Evolutionary conservation across 169 alveolate genomes (phyloP).

Genomic region (Plasmodium vivax): DNA sequence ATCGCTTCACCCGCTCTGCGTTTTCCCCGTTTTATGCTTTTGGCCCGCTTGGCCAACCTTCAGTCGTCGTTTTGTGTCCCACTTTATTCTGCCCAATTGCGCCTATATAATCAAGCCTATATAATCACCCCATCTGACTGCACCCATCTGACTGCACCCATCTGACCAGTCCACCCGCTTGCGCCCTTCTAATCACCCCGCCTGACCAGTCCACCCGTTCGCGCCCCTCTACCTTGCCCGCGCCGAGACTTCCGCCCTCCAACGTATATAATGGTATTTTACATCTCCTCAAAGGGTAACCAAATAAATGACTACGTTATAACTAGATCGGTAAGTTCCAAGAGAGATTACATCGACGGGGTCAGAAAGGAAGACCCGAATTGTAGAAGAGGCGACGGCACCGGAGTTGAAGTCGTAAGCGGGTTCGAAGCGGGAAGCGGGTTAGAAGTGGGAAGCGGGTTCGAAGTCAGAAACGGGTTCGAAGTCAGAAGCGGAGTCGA

Average conservation of each 20-base stretch:
- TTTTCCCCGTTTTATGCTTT: not conserved
- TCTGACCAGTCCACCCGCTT: not conserved
- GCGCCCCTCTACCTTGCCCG: not conserved
- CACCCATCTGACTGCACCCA: too few species aligned
- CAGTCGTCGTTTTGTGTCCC: not conserved
- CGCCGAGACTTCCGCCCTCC: not conserved
- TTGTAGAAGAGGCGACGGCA: not conserved
- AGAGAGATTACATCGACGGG: conserved; percentile 1
- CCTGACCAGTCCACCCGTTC: not conserved
- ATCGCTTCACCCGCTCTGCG: not conserved
- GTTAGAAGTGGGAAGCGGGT: not conserved
- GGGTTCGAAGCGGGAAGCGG: not conserved
- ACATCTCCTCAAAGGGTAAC: not conserved
- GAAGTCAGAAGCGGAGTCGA: not conserved
- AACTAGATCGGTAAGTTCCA: conserved; percentile 53
- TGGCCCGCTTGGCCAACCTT: not conserved
- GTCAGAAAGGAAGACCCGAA: not conserved
- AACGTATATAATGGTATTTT: conserved; percentile 45
- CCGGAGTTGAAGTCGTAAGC: not conserved
- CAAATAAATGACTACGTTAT: conserved; percentile 18
- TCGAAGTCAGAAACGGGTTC: not conserved
- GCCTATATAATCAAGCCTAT: too few species aligned
- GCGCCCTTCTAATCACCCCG: not conserved
- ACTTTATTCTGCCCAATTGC: not conserved
- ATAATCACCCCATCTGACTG: too few species aligned